These are phyloP conservation scores for Exophiala sideris DNA, from an alignment of 2,329 filamentous ascomycete genomes.

Conservation along the genomic window DNA sequence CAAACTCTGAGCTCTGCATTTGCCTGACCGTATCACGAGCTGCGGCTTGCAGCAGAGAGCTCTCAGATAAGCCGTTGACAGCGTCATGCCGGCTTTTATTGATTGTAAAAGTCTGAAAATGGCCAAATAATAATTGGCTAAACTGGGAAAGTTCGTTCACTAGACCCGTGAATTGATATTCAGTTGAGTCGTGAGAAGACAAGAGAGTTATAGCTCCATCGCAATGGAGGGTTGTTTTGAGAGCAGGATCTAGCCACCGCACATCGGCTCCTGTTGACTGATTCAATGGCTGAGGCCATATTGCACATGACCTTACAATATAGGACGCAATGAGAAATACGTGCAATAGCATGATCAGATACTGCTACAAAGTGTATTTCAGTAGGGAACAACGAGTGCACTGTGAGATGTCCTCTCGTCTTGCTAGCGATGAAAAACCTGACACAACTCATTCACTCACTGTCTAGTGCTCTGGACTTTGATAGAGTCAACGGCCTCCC, in stretches of 20 bases:
- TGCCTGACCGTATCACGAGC: slow-evolving; percentile 24
- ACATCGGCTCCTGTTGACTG: slow-evolving; percentile 7
- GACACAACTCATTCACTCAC: no score
- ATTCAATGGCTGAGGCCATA: slow-evolving; percentile 21
- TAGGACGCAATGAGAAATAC: not conserved
- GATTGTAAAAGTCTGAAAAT: slow-evolving; percentile 3
- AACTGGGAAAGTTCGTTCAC: slow-evolving; percentile 1
- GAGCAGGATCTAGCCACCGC: slow-evolving; percentile 16
- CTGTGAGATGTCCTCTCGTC: not conserved
- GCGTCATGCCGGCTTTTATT: not conserved
- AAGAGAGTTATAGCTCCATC: slow-evolving; percentile 1
- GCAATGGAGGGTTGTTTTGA: slow-evolving; percentile 12
- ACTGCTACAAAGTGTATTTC: not conserved
- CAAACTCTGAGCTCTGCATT: slow-evolving; percentile 28
- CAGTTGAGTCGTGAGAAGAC: not conserved
- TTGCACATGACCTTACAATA: slow-evolving; percentile 1
- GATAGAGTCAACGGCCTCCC: no score
- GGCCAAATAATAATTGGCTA: slow-evolving; percentile 5
- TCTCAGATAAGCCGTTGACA: slow-evolving; percentile 17
- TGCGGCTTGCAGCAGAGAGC: slow-evolving; percentile 22
- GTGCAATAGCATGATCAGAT: not conserved
- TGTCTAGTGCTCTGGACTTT: no score
- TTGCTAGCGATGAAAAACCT: not conserved
- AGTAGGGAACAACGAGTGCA: not conserved
- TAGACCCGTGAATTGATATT: not conserved